Conservation (phyloP, 2,329 filamentous ascomycete genomes). For the Clonostachys solani region DNA sequence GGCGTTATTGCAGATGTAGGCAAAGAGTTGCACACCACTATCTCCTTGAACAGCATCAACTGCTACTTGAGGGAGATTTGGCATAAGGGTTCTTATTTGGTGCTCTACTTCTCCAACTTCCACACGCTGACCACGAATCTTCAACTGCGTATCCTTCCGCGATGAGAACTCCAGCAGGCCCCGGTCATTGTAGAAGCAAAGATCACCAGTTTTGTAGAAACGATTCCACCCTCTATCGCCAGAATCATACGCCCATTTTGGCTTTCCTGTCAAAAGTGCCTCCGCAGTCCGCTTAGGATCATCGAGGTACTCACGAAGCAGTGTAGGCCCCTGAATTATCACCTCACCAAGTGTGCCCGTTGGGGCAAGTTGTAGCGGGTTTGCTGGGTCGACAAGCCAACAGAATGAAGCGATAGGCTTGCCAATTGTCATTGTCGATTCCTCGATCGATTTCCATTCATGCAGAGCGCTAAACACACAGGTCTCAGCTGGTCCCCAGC, state of each 20-base stretch:
- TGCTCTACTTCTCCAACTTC: constrained; percentile 1
- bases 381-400: constrained; percentile 5
- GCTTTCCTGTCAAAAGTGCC: neutral
- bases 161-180: constrained; percentile 8
- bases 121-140: constrained; percentile 6
- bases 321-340: constrained; percentile 17
- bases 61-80: too few relatives aligned
- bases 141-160: constrained; percentile 49
- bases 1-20: constrained; percentile 1
- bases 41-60: neutral
- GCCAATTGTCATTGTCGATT: constrained; percentile 3
- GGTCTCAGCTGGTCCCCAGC: constrained; percentile 8
- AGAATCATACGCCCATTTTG: neutral
- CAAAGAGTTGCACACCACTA: neutral
- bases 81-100: neutral
- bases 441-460: neutral
- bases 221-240: neutral
- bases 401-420: constrained; percentile 3
- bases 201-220: constrained; percentile 8
- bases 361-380: constrained; percentile 3
- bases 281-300: constrained; percentile 16
- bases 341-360: constrained; percentile 7
- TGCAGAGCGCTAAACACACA: neutral
- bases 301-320: constrained; percentile 45
- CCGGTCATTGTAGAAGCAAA: constrained; percentile 6